phyloP scores from a whole-genome alignment of 768 basidiomycete genomes.

The Kwoniella mangroviensis region DNA sequence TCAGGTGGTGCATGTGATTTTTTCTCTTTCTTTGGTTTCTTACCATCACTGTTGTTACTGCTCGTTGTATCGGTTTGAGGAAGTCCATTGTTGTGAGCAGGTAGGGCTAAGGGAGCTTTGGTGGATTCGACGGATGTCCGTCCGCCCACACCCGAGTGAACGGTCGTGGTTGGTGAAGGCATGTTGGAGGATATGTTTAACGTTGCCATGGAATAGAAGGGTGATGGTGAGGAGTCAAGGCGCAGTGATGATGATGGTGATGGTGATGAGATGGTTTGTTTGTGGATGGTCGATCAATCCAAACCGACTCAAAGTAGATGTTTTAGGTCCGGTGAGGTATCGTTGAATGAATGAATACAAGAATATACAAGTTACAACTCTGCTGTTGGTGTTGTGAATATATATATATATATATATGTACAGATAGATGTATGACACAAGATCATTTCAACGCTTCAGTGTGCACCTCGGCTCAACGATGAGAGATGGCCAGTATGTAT shows the following conservation, averaged over 20 bases:
- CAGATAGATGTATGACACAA: background rate
- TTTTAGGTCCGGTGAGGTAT: no score
- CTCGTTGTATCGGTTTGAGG: slow-evolving; percentile 1
- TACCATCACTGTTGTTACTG: background rate
- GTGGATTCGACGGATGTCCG: background rate
- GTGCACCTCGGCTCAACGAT: background rate
- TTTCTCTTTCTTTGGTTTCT: slow-evolving; percentile 10
- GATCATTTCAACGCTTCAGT: slow-evolving; percentile 2
- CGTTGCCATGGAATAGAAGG: background rate
- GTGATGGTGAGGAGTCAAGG: background rate
- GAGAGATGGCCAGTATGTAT: background rate
- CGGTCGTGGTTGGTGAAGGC: slow-evolving; percentile 26
- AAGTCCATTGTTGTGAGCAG: background rate
- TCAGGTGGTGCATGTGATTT: slow-evolving; percentile 12
- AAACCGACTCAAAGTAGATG: no score
- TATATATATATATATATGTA: background rate
- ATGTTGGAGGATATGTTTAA: slow-evolving; percentile 8
- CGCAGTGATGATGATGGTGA: background rate
- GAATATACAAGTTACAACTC: no score
- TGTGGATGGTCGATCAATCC: background rate
- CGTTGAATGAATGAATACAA: no score
- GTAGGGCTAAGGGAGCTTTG: background rate
- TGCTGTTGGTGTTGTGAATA: no score
- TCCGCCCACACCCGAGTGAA: slow-evolving; percentile 10
- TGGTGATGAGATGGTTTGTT: background rate